These are phyloP conservation scores for Fusarium fracticaudum DNA, from an alignment of 2,329 filamentous ascomycete genomes.

Conservation along the genomic window DNA sequence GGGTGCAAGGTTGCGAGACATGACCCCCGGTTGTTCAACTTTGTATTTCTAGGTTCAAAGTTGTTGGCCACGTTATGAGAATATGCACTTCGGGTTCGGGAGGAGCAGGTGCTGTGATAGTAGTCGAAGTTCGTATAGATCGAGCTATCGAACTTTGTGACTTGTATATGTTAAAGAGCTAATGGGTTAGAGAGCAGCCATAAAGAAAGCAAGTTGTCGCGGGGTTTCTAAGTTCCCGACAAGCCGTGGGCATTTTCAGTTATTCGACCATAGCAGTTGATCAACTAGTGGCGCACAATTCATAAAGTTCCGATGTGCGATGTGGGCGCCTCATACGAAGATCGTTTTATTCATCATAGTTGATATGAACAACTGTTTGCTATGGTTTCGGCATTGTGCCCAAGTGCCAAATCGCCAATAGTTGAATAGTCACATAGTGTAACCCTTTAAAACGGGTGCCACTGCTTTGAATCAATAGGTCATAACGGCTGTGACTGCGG, in stretches of 20 bases:
- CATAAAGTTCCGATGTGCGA: neutral
- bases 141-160: neutral
- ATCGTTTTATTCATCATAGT: neutral
- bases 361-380: neutral
- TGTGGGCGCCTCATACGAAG: neutral
- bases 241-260: neutral
- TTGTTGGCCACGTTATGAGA: neutral
- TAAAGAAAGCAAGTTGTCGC: neutral
- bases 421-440: neutral
- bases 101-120: neutral
- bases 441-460: neutral
- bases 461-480: neutral
- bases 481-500: neutral
- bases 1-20: slow-evolving; percentile 6
- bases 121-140: neutral
- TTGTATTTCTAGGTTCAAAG: neutral
- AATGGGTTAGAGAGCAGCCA: neutral
- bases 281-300: neutral
- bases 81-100: neutral
- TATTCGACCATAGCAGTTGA: neutral
- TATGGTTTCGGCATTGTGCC: neutral
- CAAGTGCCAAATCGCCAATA: neutral
- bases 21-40: slow-evolving; percentile 6
- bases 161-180: neutral
- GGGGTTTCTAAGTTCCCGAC: neutral